These are phyloP conservation scores for Boletus vinaceobasis DNA, from an alignment of 768 basidiomycete genomes.

Conservation along the genomic window DNA sequence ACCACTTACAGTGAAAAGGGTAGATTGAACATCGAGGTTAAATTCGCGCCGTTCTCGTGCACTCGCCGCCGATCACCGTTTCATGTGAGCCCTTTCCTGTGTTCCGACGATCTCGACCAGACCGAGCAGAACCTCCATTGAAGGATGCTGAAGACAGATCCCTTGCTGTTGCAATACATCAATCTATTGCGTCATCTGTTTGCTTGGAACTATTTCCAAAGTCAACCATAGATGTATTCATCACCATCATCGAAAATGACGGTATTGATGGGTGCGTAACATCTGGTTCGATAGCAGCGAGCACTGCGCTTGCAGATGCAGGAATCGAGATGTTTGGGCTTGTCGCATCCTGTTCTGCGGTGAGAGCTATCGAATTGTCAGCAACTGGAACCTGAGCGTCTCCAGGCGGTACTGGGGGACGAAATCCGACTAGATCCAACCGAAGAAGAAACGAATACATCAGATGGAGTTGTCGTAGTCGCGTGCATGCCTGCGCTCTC, in stretches of 20 bases:
- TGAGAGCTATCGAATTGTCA: slow-evolving; percentile 25
- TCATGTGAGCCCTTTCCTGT: slow-evolving; percentile 53
- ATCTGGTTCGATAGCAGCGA: slow-evolving; percentile 82
- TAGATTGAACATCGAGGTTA: slow-evolving; percentile 89
- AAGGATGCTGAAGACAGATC: slow-evolving; percentile 95
- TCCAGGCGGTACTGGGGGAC: slow-evolving; percentile 52
- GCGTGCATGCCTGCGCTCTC: slow-evolving; percentile 87
- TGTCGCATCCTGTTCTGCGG: slow-evolving; percentile 79
- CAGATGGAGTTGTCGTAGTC: slow-evolving; percentile 68
- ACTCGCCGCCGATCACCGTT: slow-evolving; percentile 74
- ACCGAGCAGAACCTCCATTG: slow-evolving; percentile 4
- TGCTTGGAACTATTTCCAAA: slow-evolving; percentile 92
- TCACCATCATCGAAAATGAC: slow-evolving; percentile 89
- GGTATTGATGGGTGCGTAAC: slow-evolving; percentile 87
- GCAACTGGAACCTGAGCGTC: slow-evolving; percentile 2
- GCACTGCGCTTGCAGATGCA: slow-evolving; percentile 87
- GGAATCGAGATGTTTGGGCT: slow-evolving; percentile 90
- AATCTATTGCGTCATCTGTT: slow-evolving; percentile 79
- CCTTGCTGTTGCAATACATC: slow-evolving; percentile 78
- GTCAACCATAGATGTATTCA: slow-evolving; percentile 86
- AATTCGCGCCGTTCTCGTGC: slow-evolving; percentile 94
- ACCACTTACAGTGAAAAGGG: slow-evolving; percentile 83
- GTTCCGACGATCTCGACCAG: background rate
- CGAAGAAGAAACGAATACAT: slow-evolving; percentile 54
- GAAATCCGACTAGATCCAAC: slow-evolving; percentile 81